A percentile compares a stretch with the other conserved stretches of the same genome.
Evolutionary conservation across 257 asterid genomes (phyloP).

Genomic region (Solanum corneliomulleri): DNA sequence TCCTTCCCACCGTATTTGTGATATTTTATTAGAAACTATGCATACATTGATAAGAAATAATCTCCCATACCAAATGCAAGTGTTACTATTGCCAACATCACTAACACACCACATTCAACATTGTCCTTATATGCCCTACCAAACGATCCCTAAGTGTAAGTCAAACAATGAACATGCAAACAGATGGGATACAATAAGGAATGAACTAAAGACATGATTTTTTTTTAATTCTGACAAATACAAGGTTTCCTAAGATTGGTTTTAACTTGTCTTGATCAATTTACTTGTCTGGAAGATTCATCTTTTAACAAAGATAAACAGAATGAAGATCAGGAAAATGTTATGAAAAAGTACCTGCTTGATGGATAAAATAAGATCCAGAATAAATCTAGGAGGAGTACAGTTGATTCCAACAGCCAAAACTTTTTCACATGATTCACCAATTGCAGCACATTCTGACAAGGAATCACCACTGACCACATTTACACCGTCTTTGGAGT

Average conservation of each 20-base stretch:
- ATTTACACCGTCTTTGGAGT: slow-evolving; percentile 77
- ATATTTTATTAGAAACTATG: no score
- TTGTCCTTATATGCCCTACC: neutral
- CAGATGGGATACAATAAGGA: neutral
- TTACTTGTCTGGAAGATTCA: neutral
- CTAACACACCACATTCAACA: neutral
- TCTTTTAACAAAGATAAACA: neutral
- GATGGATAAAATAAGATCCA: slow-evolving; percentile 49
- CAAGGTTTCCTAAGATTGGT: neutral
- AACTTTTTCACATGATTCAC: slow-evolving; percentile 55
- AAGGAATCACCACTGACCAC: slow-evolving; percentile 83
- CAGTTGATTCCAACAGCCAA: slow-evolving; percentile 82
- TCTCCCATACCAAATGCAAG: neutral
- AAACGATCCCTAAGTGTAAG: neutral
- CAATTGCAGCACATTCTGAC: slow-evolving; percentile 54
- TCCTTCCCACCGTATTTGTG: neutral
- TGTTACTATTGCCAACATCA: neutral
- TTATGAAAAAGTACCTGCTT: slow-evolving; percentile 37
- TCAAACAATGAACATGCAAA: neutral
- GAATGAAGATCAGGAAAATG: neutral
- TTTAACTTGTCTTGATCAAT: neutral
- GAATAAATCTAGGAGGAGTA: slow-evolving; percentile 83
- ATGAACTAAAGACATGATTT: neutral
- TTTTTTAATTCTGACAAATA: neutral
- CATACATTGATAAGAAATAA: neutral